Percentiles rank a stretch among this genome's conserved stretches.
These are phyloP conservation scores for Neofusicoccum umdonicola DNA, from an alignment of 2,329 filamentous ascomycete genomes.

Conservation along the genomic window DNA sequence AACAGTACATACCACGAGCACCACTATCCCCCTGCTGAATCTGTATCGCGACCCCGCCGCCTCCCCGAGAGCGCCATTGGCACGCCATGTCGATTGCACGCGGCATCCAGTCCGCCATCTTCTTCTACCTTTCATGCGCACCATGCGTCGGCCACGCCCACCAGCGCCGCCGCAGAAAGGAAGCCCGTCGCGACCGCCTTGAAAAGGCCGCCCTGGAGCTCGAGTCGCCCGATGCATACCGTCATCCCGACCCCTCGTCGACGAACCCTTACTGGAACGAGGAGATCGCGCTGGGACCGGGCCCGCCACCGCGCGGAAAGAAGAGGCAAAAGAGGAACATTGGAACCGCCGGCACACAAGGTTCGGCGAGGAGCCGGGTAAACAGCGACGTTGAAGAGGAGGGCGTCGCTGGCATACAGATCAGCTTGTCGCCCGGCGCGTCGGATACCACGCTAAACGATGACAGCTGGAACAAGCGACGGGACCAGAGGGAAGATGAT, in stretches of 20 bases:
- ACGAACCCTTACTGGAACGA: slow-evolving; percentile 88
- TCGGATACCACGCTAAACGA: slow-evolving; percentile 37
- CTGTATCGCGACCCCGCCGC: neutral
- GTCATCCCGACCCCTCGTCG: slow-evolving; percentile 77
- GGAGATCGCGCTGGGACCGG: slow-evolving; percentile 80
- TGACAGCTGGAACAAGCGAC: slow-evolving; percentile 69
- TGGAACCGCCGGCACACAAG: slow-evolving; percentile 56
- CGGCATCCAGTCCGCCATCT: slow-evolving; percentile 70
- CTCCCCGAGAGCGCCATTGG: neutral
- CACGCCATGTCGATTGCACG: slow-evolving; percentile 39
- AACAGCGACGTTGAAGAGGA: slow-evolving; percentile 34
- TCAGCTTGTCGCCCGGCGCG: slow-evolving; percentile 18
- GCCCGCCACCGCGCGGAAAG: slow-evolving; percentile 60
- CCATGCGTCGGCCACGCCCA: slow-evolving; percentile 72
- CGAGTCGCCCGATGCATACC: slow-evolving; percentile 71
- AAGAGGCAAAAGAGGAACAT: slow-evolving; percentile 61
- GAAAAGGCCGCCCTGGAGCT: slow-evolving; percentile 64
- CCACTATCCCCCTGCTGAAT: neutral
- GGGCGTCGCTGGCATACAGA: slow-evolving; percentile 20
- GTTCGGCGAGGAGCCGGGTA: slow-evolving; percentile 42
- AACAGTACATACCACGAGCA: neutral
- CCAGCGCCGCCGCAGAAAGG: slow-evolving; percentile 66
- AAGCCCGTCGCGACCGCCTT: slow-evolving; percentile 66
- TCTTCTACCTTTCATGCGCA: slow-evolving; percentile 74
- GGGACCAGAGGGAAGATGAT: slow-evolving; percentile 86